A percentile compares a stretch with the other conserved stretches of the same genome.
These are phyloP conservation scores for Dactylellina drechsleri DNA, from an alignment of 2,329 filamentous ascomycete genomes.

Conservation along the genomic window DNA sequence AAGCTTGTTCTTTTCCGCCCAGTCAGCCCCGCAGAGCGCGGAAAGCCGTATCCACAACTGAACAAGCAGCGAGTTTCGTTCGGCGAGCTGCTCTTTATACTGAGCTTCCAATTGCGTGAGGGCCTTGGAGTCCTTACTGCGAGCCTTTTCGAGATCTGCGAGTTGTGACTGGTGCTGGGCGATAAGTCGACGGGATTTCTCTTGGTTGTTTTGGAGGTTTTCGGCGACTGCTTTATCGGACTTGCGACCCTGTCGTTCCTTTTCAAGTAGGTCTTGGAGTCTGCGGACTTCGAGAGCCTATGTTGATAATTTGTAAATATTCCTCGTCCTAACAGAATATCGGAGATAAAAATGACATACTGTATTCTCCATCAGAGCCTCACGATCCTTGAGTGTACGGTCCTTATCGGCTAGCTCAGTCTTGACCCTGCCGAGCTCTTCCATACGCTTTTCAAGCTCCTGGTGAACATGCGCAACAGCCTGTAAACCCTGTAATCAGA, in stretches of 20 bases:
- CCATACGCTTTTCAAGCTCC: slow-evolving; percentile 83
- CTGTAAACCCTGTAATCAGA: slow-evolving; percentile 61
- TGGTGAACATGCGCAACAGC: slow-evolving; percentile 87
- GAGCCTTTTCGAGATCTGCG: slow-evolving; percentile 82
- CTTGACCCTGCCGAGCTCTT: slow-evolving; percentile 82
- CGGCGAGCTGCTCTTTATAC: slow-evolving; percentile 85
- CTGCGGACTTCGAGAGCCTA: slow-evolving; percentile 87
- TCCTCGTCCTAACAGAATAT: neutral
- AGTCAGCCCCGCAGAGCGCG: slow-evolving; percentile 86
- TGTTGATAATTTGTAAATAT: slow-evolving; percentile 60
- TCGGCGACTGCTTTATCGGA: slow-evolving; percentile 90
- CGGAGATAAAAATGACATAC: slow-evolving; percentile 33
- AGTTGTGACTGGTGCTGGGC: slow-evolving; percentile 86
- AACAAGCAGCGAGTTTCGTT: slow-evolving; percentile 87
- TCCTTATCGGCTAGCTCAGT: slow-evolving; percentile 88
- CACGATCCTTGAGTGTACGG: slow-evolving; percentile 85
- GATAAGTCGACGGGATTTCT: slow-evolving; percentile 85
- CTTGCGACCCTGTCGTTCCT: slow-evolving; percentile 84
- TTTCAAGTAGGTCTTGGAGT: slow-evolving; percentile 86
- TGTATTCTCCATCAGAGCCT: slow-evolving; percentile 77
- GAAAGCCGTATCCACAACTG: slow-evolving; percentile 91
- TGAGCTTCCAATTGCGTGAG: slow-evolving; percentile 79
- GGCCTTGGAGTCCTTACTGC: slow-evolving; percentile 79
- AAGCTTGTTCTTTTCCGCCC: slow-evolving; percentile 87
- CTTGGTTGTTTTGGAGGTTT: slow-evolving; percentile 84